phyloP scores from a whole-genome alignment of 768 basidiomycete species.

The Boletus insuetus region DNA sequence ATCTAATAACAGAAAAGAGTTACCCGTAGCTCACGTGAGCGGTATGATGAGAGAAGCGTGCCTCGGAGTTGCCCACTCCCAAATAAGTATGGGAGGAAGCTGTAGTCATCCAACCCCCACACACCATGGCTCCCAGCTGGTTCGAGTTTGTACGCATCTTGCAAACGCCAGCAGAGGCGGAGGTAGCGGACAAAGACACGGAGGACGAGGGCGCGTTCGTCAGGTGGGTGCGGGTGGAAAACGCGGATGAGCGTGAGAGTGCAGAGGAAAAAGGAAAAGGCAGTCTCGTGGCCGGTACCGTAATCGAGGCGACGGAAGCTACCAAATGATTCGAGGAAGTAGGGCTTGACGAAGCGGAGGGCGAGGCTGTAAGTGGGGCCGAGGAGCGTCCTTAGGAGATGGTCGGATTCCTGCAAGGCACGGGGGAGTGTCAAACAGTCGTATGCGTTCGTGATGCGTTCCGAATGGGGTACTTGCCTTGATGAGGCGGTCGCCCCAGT shows the following conservation, averaged over 20 bases:
- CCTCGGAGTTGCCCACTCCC: constrained; percentile 89
- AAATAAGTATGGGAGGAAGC: constrained; percentile 86
- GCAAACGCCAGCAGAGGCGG: constrained; percentile 77
- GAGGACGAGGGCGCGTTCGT: constrained; percentile 62
- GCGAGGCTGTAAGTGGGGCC: constrained; percentile 41
- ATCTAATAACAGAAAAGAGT: constrained; percentile 37
- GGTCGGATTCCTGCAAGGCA: constrained; percentile 47
- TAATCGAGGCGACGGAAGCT: constrained; percentile 92
- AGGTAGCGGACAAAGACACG: constrained; percentile 76
- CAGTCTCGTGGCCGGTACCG: constrained; percentile 93
- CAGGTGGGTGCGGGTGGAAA: constrained; percentile 51
- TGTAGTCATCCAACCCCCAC: constrained; percentile 95
- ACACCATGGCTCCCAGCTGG: constrained; percentile 98
- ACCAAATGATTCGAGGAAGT: constrained; percentile 82
- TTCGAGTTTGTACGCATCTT: constrained; percentile 87
- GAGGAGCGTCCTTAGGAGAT: constrained; percentile 49
- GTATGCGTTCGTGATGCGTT: background rate
- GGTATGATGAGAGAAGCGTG: constrained; percentile 23
- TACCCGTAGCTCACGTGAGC: background rate
- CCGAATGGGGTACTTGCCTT: constrained; percentile 48
- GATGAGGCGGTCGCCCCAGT: constrained; percentile 75
- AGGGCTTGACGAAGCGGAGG: constrained; percentile 70
- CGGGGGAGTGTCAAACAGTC: background rate
- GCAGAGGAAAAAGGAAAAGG: constrained; percentile 78
- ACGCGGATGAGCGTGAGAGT: constrained; percentile 69